Evolutionary conservation across 2,329 filamentous ascomycete species (phyloP), one percentile per base, ranked within the genome.

Genomic region (Phyllosticta ampelicida): DNA sequence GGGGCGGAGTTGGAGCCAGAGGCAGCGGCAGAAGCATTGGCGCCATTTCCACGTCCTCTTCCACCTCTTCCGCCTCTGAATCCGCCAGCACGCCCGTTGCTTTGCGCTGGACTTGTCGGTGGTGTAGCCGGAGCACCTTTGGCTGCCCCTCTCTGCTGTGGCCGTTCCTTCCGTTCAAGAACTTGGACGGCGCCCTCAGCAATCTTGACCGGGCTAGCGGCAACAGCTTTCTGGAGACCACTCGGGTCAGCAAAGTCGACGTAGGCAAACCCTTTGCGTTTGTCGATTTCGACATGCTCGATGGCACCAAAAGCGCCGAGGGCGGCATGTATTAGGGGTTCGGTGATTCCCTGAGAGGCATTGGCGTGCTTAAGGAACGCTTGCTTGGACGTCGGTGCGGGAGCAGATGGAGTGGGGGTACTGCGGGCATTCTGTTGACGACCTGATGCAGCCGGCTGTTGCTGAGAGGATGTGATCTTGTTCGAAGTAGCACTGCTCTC

Each of bases 181-280:
- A 97, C 87, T 63, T 95, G 89, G 1, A 97, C 89, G 9, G 86
- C 86, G 6, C 89, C 90, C 68, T 95, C 87, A 0, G 87, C 91
- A 10, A 97, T 86, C 19, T 86, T 77, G 28, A 96, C 80, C 0
- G 89, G 89, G 67, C 90, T 95, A 11, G 87, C 88, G 16, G 84
- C 80, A 67, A 96, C 84, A 5, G 92, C 92, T 66, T 88, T 90
- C 65, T 82, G 82, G 23, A 97, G 77, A 9, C 81, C 80, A 9
- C 85, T 83, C 0, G 86, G 80, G 20, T 90, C 85, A 9, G 82
- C 80, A 74, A 96, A 97, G 62, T 96, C 89, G 48, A 95, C 86
- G 69, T 96, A 96, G 2, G 90, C 92, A 66, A 96, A 95, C 0
- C 90, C 90, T 71, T 96, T 96, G 66, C 91, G 87, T 71, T 90